Conservation (phyloP, 495 filamentous ascomycete genomes). For the Acidiella bohemica region DNA sequence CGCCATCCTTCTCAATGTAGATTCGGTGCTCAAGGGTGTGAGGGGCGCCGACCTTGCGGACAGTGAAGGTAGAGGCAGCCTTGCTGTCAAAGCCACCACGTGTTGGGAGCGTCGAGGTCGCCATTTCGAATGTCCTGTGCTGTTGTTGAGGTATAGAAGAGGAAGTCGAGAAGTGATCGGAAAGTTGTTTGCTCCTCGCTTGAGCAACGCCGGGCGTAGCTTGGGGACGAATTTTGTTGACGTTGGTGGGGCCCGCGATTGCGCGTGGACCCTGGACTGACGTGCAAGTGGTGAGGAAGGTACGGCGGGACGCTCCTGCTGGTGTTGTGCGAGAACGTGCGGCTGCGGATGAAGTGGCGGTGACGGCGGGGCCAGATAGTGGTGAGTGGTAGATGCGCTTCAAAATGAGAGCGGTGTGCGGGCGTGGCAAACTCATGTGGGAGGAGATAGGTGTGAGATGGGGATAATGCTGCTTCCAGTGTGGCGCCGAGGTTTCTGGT, state of each 20-base stretch:
- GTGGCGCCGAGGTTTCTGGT: no score
- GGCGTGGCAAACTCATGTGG: no score
- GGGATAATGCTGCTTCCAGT: no score
- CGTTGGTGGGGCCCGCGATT: constrained; percentile 13
- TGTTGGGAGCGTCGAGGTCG: constrained; percentile 43
- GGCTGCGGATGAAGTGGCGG: no score
- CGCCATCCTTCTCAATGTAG: constrained; percentile 95
- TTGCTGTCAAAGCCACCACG: constrained; percentile 45
- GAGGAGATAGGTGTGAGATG: no score
- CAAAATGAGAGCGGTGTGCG: no score
- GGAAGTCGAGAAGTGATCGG: constrained; percentile 19
- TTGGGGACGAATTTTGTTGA: constrained; percentile 16
- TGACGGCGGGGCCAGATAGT: no score
- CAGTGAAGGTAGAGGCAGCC: constrained; percentile 41
- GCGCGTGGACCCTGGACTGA: no score
- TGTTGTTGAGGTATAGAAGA: constrained; percentile 23
- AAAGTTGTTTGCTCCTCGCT: constrained; percentile 25
- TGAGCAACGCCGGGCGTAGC: background rate
- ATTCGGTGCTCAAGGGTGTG: constrained; percentile 95
- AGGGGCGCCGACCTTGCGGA: constrained; percentile 75
- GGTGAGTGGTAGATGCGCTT: no score
- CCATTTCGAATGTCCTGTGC: constrained; percentile 40
- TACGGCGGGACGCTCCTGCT: no score
- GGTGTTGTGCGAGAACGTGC: no score
- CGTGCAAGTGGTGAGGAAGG: constrained; percentile 4